These are phyloP conservation scores for Globisporangium emineosum DNA, from an alignment of 352 stramenopile species.

Conservation along the genomic window DNA sequence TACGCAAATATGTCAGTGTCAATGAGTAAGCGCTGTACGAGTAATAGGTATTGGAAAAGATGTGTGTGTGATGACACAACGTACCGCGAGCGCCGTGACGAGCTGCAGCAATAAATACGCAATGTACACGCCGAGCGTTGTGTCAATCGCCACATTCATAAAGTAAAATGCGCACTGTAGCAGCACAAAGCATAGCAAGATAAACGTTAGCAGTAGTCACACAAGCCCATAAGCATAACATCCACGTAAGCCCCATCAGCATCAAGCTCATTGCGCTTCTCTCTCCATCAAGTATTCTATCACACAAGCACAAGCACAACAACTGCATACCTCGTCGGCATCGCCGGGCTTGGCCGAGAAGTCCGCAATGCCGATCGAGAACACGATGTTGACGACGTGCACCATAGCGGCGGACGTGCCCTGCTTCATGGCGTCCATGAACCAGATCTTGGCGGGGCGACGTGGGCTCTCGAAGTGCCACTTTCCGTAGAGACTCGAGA, in stretches of 20 bases:
- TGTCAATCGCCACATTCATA: slow-evolving; percentile 85
- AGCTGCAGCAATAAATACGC: slow-evolving; percentile 72
- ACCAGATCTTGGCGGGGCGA: slow-evolving; percentile 64
- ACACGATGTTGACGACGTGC: slow-evolving; percentile 78
- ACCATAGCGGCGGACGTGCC: slow-evolving; percentile 74
- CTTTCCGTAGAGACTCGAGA: slow-evolving; percentile 78
- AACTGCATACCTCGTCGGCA: slow-evolving; percentile 51
- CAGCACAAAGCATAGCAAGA: slow-evolving; percentile 1
- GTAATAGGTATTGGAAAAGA: not conserved
- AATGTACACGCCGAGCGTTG: slow-evolving; percentile 78
- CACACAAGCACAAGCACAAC: slow-evolving; percentile 1
- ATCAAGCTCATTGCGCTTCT: not conserved
- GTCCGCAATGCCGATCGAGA: slow-evolving; percentile 68
- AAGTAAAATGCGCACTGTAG: slow-evolving; percentile 82
- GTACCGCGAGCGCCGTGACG: slow-evolving; percentile 51
- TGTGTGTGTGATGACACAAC: slow-evolving; percentile 9
- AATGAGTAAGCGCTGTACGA: not conserved
- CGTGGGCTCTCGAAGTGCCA: slow-evolving; percentile 70
- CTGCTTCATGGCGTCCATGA: slow-evolving; percentile 85
- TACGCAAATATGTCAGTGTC: not conserved
- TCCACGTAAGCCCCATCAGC: not conserved
- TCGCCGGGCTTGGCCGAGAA: slow-evolving; percentile 44
- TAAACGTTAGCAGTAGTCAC: not conserved
- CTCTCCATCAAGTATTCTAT: not conserved
- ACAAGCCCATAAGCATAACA: not conserved